A percentile compares a stretch with the other conserved stretches of the same genome.
Conservation (phyloP, 139 green algal genomes). For the Ettlia oleoabundans region DNA sequence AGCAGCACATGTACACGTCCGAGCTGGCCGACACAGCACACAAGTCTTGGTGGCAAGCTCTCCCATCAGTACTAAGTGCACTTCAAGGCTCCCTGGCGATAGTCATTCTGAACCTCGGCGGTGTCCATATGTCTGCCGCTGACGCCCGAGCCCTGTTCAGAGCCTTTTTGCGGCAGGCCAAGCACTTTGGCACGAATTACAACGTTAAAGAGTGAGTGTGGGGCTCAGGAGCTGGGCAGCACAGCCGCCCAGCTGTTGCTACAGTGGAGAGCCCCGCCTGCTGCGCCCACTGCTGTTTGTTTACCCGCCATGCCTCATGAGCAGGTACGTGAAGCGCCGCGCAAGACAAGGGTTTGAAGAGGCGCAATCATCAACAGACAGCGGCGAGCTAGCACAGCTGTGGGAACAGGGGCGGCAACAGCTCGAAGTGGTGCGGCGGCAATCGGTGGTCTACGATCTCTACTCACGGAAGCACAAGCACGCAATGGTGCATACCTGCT, state of each 20-base stretch:
- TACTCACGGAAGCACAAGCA: conserved; percentile 73
- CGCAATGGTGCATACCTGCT: conserved; percentile 61
- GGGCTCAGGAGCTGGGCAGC: neutral
- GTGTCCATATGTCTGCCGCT: conserved; percentile 3
- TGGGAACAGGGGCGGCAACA: conserved; percentile 54
- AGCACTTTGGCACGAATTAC: conserved; percentile 63
- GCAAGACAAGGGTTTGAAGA: conserved; percentile 59
- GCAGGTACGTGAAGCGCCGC: conserved; percentile 72
- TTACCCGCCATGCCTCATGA: neutral
- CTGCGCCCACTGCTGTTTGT: neutral
- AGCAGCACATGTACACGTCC: no score
- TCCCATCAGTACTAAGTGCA: neutral
- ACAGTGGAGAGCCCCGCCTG: no score
- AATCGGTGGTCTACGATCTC: conserved; percentile 72
- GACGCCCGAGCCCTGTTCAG: conserved; percentile 25
- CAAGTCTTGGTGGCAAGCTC: no score
- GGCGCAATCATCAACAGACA: conserved; percentile 23
- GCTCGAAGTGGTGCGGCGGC: conserved; percentile 65
- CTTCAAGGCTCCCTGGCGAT: neutral
- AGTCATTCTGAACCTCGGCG: neutral
- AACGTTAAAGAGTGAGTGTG: conserved; percentile 74
- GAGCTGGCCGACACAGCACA: no score
- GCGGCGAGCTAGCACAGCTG: conserved; percentile 29
- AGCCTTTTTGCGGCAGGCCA: conserved; percentile 23
- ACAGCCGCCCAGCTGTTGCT: no score